Percentiles rank a stretch among this genome's conserved stretches.
phyloP scores from a whole-genome alignment of 345 rosid genomes.

The Adansonia digitata region DNA sequence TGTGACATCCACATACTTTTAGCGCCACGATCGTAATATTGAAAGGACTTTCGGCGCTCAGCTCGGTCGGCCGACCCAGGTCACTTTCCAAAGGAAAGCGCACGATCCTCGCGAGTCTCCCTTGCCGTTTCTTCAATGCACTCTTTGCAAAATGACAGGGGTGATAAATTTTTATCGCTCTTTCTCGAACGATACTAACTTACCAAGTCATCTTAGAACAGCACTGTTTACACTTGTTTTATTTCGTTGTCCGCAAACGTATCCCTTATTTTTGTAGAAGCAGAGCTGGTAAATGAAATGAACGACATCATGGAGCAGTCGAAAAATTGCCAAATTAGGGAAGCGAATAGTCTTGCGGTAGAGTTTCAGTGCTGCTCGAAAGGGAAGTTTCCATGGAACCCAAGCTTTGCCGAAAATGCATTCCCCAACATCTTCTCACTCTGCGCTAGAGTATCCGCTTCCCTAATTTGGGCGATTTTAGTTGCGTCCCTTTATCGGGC shows the following conservation, averaged over 20 bases:
- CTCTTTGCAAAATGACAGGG: too few species aligned
- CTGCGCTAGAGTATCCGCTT: not conserved
- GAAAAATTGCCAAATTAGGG: not conserved
- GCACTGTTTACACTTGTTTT: too few species aligned
- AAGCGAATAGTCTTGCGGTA: not conserved
- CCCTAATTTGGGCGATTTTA: conserved; percentile 3
- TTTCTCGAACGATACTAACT: too few species aligned
- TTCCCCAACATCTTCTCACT: not conserved
- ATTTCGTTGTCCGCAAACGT: not conserved
- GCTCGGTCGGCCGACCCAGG: not conserved
- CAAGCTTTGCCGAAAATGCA: not conserved
- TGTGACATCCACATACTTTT: not conserved
- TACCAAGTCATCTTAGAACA: too few species aligned
- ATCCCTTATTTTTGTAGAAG: not conserved
- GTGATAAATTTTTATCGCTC: too few species aligned
- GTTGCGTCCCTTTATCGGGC: not conserved
- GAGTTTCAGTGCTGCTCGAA: not conserved
- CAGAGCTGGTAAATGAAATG: not conserved
- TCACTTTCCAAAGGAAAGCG: not conserved
- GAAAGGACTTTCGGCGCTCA: not conserved
- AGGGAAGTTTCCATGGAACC: too few species aligned
- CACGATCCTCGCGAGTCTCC: not conserved
- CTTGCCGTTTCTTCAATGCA: not conserved
- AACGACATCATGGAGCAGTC: not conserved
- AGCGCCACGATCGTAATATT: not conserved